Percentiles rank a stretch among this genome's conserved stretches.
Conservation (phyloP, 2,329 filamentous ascomycete species). For the Aspergillus eucalypticola region DNA sequence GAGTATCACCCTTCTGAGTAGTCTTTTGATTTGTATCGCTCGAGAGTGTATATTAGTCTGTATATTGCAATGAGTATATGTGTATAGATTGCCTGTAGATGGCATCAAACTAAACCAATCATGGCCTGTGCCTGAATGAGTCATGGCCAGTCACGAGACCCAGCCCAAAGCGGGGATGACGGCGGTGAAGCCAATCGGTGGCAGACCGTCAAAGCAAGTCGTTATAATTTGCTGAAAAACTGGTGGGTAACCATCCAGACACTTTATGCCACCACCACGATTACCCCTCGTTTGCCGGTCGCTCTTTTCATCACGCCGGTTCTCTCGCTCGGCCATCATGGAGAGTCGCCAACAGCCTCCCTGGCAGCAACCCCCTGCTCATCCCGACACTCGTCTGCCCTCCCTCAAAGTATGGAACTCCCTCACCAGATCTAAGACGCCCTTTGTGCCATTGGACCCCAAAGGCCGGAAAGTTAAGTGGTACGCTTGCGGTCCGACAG, state of each 20-base stretch:
- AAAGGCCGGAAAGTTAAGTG: conserved; percentile 70
- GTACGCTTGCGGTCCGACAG: conserved; percentile 89
- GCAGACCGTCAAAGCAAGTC: background rate
- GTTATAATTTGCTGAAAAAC: background rate
- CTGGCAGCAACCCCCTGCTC: conserved; percentile 44
- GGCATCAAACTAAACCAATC: too few species aligned
- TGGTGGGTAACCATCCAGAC: too few species aligned
- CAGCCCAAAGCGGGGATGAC: background rate
- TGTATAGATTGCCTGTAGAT: too few species aligned
- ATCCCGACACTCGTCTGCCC: conserved; percentile 43
- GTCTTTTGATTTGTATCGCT: too few species aligned
- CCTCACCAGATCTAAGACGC: conserved; percentile 70
- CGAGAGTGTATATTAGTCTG: too few species aligned
- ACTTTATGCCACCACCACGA: conserved; percentile 6
- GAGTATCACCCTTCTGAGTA: conserved; percentile 13
- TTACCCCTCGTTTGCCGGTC: background rate
- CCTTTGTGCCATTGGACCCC: conserved; percentile 71
- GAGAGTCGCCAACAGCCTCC: conserved; percentile 45
- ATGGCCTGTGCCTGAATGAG: background rate
- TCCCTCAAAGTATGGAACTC: conserved; percentile 78
- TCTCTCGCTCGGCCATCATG: conserved; percentile 5
- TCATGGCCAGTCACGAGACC: background rate
- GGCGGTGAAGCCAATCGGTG: background rate
- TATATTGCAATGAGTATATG: too few species aligned
- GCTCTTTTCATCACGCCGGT: conserved; percentile 2